phyloP scores from a whole-genome alignment of 139 green algal species.

The Chlamydomonas incerta region DNA sequence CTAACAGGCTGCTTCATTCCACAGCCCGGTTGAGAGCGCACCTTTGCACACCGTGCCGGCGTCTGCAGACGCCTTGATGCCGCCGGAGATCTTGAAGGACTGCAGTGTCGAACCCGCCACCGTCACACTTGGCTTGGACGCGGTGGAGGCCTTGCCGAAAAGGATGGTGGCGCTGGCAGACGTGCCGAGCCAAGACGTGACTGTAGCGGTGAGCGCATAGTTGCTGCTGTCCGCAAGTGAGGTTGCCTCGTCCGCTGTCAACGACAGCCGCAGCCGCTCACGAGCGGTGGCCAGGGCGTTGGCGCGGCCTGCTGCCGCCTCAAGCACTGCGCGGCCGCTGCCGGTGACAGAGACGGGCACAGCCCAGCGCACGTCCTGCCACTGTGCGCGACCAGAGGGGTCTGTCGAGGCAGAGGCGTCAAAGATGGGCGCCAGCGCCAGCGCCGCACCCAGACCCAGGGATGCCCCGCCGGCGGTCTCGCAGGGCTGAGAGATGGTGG shows the following conservation, averaged over 20 bases:
- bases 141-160: background rate
- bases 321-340: background rate
- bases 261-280: background rate
- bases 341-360: background rate
- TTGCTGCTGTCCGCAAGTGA: background rate
- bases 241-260: background rate
- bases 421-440: background rate
- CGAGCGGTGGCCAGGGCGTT: background rate
- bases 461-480: no score
- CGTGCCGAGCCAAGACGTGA: background rate
- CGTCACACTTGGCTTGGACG: background rate
- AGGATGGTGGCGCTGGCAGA: background rate
- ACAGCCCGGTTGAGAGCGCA: no score
- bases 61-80: no score
- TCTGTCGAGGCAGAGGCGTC: background rate
- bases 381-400: no score
- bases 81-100: background rate
- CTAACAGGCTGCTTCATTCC: no score
- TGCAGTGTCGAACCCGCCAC: background rate
- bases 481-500: background rate
- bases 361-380: background rate
- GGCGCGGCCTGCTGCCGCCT: background rate
- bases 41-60: no score
- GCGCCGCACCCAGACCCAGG: background rate
- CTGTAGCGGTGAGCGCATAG: background rate